Evolutionary conservation across 257 asterid genomes (phyloP).

Genomic region (Solanum ahanhuiri): DNA sequence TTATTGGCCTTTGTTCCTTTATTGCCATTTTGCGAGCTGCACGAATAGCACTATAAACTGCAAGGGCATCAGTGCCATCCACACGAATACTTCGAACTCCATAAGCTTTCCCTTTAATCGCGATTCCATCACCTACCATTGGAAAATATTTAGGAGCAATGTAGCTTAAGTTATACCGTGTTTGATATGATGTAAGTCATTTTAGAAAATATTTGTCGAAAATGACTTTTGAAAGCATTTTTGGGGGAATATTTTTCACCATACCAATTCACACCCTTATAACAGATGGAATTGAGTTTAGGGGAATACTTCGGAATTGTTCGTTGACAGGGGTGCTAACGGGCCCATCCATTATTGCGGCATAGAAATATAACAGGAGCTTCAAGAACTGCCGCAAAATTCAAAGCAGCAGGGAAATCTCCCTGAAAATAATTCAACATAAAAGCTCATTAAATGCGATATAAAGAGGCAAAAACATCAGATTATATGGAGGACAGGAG

Average conservation of each 20-base stretch:
- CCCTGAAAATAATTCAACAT: conserved; percentile 38
- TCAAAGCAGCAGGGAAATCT: conserved; percentile 83
- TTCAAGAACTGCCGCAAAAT: conserved; percentile 83
- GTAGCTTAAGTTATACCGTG: not conserved
- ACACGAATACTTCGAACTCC: conserved; percentile 70
- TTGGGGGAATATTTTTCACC: no score
- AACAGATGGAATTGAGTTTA: no score
- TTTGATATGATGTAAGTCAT: not conserved
- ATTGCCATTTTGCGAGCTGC: conserved; percentile 76
- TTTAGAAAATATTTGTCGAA: not conserved
- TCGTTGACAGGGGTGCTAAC: conserved; percentile 67
- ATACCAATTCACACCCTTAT: no score
- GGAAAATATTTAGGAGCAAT: not conserved
- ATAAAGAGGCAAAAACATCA: not conserved
- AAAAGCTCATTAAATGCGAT: no score
- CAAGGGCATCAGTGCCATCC: conserved; percentile 82
- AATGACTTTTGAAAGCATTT: no score
- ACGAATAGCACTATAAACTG: conserved; percentile 48
- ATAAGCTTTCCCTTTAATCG: conserved; percentile 71
- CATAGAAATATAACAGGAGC: conserved; percentile 68
- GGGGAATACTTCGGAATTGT: conserved; percentile 55
- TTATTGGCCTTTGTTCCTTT: conserved; percentile 52
- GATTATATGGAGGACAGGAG: not conserved
- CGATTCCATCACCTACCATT: conserved; percentile 75
- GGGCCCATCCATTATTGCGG: conserved; percentile 93